These are phyloP conservation scores for Tricholoma sp. DNA, from an alignment of 768 basidiomycete species.

Conservation along the genomic window DNA sequence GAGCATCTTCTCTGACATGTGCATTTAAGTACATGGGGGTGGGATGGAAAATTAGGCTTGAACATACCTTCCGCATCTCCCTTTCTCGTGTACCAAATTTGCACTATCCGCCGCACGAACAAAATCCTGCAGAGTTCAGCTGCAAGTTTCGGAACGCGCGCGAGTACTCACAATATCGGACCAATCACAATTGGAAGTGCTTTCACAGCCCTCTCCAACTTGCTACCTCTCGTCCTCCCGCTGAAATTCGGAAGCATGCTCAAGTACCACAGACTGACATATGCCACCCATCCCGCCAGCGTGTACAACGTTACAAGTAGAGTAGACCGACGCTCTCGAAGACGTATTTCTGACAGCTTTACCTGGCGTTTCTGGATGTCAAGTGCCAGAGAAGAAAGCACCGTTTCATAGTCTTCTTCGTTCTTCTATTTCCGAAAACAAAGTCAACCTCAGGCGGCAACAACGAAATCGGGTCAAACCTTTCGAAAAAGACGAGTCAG, in stretches of 20 bases:
- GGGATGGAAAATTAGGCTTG: background rate
- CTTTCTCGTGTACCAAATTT: slow-evolving; percentile 78
- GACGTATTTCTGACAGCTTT: slow-evolving; percentile 75
- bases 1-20: slow-evolving; percentile 66
- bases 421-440: slow-evolving; percentile 29
- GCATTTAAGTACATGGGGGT: slow-evolving; percentile 1
- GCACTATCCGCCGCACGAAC: slow-evolving; percentile 75
- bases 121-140: slow-evolving; percentile 45
- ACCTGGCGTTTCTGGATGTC: slow-evolving; percentile 73
- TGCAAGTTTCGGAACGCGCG: background rate
- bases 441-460: background rate
- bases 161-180: slow-evolving; percentile 65
- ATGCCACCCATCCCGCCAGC: slow-evolving; percentile 65
- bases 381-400: slow-evolving; percentile 59
- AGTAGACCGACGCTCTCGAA: slow-evolving; percentile 77
- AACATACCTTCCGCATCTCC: slow-evolving; percentile 73
- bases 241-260: slow-evolving; percentile 44
- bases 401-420: slow-evolving; percentile 74
- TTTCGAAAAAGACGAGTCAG: slow-evolving; percentile 9
- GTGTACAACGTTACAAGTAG: slow-evolving; percentile 77
- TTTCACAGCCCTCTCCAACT: slow-evolving; percentile 39
- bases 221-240: slow-evolving; percentile 19
- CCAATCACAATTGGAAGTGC: slow-evolving; percentile 62
- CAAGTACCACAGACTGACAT: slow-evolving; percentile 72
- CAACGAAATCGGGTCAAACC: background rate